Conservation (phyloP, 2,329 filamentous ascomycete genomes). For the Colletotrichum endophyticum region DNA sequence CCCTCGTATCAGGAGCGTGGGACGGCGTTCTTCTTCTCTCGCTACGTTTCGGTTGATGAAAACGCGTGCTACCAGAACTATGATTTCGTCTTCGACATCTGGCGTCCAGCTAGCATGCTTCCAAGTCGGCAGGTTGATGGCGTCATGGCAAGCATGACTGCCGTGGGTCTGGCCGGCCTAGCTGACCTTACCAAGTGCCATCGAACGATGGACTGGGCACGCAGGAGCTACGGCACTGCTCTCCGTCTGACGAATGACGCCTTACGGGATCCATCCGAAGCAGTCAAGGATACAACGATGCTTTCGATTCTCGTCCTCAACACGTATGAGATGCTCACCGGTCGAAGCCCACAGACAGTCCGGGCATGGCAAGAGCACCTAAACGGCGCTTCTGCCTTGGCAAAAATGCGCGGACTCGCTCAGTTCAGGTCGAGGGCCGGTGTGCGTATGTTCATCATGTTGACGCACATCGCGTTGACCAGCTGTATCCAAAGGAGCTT, state of each 20-base stretch:
- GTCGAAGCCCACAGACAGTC: conserved; percentile 49
- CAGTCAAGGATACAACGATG: conserved; percentile 56
- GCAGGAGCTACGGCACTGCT: conserved; percentile 55
- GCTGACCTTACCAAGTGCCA: conserved; percentile 48
- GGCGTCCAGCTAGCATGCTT: conserved; percentile 45
- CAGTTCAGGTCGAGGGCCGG: conserved; percentile 53
- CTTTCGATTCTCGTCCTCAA: conserved; percentile 57
- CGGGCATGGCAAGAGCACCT: conserved; percentile 59
- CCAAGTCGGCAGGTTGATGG: conserved; percentile 43
- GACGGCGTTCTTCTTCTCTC: conserved; percentile 55
- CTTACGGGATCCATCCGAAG: conserved; percentile 47
- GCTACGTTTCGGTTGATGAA: conserved; percentile 52
- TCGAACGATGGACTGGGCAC: conserved; percentile 50
- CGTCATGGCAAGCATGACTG: conserved; percentile 57
- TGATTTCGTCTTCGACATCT: conserved; percentile 58
- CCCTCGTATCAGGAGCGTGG: conserved; percentile 47
- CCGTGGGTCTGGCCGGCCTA: conserved; percentile 58
- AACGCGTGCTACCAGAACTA: conserved; percentile 54
- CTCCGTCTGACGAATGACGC: conserved; percentile 55
- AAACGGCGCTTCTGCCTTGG: conserved; percentile 55
- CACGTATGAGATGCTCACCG: conserved; percentile 59
- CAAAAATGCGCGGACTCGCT: conserved; percentile 50
- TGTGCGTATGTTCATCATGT: conserved; percentile 58
- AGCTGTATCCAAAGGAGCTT: conserved; percentile 55
- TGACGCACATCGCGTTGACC: conserved; percentile 55